phyloP scores from a whole-genome alignment of 2,329 filamentous ascomycete species.

The Aspergillus latus region DNA sequence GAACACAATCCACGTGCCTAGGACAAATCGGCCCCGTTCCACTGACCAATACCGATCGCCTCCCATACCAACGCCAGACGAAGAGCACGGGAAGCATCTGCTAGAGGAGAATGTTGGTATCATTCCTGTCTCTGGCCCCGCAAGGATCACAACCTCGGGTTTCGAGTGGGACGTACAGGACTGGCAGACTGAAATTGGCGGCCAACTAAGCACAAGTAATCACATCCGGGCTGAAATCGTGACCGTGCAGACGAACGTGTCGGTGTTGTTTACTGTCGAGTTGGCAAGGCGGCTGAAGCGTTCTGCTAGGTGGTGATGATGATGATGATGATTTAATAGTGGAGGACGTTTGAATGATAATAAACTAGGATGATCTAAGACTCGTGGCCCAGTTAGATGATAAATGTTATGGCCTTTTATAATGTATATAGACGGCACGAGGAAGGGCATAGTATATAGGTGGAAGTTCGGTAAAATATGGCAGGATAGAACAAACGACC shows the following conservation, averaged over 20 bases:
- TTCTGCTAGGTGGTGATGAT: not conserved
- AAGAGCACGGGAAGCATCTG: conserved; percentile 31
- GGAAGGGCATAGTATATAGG: no score
- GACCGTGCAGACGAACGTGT: conserved; percentile 61
- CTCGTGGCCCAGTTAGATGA: no score
- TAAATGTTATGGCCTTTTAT: no score
- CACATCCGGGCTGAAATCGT: conserved; percentile 64
- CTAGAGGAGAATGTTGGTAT: conserved; percentile 84
- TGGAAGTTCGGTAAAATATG: no score
- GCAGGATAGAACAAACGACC: no score
- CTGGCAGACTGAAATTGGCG: conserved; percentile 76
- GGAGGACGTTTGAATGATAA: no score
- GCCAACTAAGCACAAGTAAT: conserved; percentile 76
- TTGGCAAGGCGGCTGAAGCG: conserved; percentile 47
- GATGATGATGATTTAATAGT: not conserved
- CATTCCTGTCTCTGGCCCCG: conserved; percentile 76
- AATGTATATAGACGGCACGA: no score
- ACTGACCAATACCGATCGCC: not conserved
- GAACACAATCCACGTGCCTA: conserved; percentile 67
- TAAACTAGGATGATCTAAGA: no score
- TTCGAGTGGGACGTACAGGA: conserved; percentile 87
- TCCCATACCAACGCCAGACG: not conserved
- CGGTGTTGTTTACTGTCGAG: conserved; percentile 75
- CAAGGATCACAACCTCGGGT: conserved; percentile 74
- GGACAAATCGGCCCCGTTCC: conserved; percentile 28